Percentiles rank a stretch among this genome's conserved stretches.
Evolutionary conservation across 2,329 filamentous ascomycete genomes (phyloP).

Genomic region (Ophiostoma montium): DNA sequence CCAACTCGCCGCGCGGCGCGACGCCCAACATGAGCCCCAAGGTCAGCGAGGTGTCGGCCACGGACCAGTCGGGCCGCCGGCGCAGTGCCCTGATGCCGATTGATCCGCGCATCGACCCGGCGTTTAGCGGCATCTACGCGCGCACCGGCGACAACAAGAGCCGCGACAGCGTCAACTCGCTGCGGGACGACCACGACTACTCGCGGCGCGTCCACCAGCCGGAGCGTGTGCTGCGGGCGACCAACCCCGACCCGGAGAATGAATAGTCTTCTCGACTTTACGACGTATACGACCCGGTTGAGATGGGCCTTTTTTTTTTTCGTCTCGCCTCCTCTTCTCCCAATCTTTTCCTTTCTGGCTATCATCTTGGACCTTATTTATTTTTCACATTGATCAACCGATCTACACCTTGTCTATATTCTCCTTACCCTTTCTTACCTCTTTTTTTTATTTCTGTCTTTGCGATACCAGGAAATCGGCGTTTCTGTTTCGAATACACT

Average conservation of each 20-base stretch:
- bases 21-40: constrained; percentile 33
- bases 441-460: constrained; percentile 14
- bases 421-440: constrained; percentile 10
- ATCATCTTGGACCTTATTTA: constrained; percentile 10
- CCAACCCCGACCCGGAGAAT: constrained; percentile 41
- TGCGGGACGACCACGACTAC: constrained; percentile 53
- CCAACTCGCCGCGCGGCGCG: constrained; percentile 33
- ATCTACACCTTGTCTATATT: constrained; percentile 10
- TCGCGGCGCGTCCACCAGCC: constrained; percentile 43
- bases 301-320: not conserved
- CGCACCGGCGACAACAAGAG: constrained; percentile 37
- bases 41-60: constrained; percentile 22
- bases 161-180: constrained; percentile 47
- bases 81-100: constrained; percentile 42
- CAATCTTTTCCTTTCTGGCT: not conserved
- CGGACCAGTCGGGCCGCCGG: constrained; percentile 24
- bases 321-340: not conserved
- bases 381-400: not conserved
- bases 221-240: constrained; percentile 42
- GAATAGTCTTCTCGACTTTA: not conserved
- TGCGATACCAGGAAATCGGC: constrained; percentile 30
- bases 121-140: constrained; percentile 40
- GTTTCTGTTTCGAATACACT: constrained; percentile 17
- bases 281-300: not conserved
- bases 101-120: constrained; percentile 50